Conservation (phyloP, 148 eudicot genomes). For the Diospyros kaki region DNA sequence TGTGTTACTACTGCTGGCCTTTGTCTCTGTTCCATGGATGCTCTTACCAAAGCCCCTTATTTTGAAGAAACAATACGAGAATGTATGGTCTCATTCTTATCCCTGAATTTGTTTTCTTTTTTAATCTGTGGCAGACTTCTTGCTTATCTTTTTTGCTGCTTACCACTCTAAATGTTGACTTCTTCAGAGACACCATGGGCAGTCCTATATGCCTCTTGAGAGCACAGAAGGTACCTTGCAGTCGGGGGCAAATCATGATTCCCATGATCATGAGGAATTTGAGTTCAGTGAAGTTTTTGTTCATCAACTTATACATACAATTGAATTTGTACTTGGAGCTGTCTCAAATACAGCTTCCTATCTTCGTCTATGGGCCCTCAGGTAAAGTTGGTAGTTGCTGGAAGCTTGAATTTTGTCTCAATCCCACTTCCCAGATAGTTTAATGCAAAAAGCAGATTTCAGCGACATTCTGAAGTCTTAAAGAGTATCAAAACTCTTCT, state of each 20-base stretch:
- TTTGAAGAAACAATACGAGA: slow-evolving; percentile 73
- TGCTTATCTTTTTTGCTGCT: not conserved
- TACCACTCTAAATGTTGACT: slow-evolving; percentile 12
- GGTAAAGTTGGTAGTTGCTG: slow-evolving; percentile 34
- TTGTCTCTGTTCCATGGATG: slow-evolving; percentile 98
- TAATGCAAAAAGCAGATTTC: not conserved
- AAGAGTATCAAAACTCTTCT: not conserved
- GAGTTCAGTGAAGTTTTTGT: slow-evolving; percentile 94
- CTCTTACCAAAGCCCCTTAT: slow-evolving; percentile 90
- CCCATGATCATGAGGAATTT: slow-evolving; percentile 89
- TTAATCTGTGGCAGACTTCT: slow-evolving; percentile 1
- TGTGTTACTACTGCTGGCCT: slow-evolving; percentile 69
- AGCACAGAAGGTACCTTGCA: slow-evolving; percentile 61
- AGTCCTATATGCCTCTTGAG: slow-evolving; percentile 61
- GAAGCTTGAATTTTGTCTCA: not conserved
- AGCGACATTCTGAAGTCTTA: not conserved
- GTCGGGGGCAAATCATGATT: slow-evolving; percentile 46
- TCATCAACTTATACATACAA: slow-evolving; percentile 94
- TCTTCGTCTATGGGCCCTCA: slow-evolving; percentile 97
- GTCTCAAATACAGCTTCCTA: slow-evolving; percentile 98
- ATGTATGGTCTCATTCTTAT: slow-evolving; percentile 34
- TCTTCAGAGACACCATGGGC: slow-evolving; percentile 82
- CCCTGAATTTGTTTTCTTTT: not conserved
- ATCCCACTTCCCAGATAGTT: not conserved
- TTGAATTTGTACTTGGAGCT: slow-evolving; percentile 97